Percentiles rank a stretch among this genome's conserved stretches.
Evolutionary conservation across 1,284 basidiomycete species (phyloP).

Genomic region (Macrocystidia cucumis): DNA sequence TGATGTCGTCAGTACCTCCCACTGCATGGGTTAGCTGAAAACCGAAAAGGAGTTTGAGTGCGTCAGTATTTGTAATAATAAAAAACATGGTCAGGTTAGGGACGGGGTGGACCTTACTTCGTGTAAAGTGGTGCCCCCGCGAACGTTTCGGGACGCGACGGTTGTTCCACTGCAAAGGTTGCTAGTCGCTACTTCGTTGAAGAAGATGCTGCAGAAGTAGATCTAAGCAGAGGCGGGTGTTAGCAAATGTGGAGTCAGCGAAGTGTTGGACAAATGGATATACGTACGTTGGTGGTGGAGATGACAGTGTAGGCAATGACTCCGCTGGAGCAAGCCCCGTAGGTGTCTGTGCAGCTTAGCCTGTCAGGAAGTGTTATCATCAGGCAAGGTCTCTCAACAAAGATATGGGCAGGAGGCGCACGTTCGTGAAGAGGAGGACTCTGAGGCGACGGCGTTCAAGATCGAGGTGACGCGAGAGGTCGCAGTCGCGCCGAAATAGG

Average conservation of each 20-base stretch:
- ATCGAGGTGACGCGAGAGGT: constrained; percentile 20
- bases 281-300: constrained; percentile 26
- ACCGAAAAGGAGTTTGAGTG: not conserved
- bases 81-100: no score
- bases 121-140: constrained; percentile 31
- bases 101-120: constrained; percentile 26
- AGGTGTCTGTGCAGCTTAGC: constrained; percentile 24
- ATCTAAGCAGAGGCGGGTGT: constrained; percentile 16
- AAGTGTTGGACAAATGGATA: not conserved
- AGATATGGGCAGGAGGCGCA: constrained; percentile 11
- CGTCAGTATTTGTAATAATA: not conserved
- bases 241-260: not conserved
- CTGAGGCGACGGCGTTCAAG: constrained; percentile 23
- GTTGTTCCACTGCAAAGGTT: constrained; percentile 27
- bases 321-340: constrained; percentile 22
- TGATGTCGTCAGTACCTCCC: constrained; percentile 24
- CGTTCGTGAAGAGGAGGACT: constrained; percentile 25
- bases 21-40: constrained; percentile 29
- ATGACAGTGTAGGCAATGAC: constrained; percentile 32
- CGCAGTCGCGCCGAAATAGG: constrained; percentile 26
- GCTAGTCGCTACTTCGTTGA: constrained; percentile 24
- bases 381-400: not conserved
- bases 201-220: constrained; percentile 33
- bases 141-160: constrained; percentile 28
- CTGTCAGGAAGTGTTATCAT: constrained; percentile 13